Percentiles rank a stretch among this genome's conserved stretches.
Evolutionary conservation across 371 early-diverging fungal species (phyloP).

Genomic region (Rhizopus delemar): DNA sequence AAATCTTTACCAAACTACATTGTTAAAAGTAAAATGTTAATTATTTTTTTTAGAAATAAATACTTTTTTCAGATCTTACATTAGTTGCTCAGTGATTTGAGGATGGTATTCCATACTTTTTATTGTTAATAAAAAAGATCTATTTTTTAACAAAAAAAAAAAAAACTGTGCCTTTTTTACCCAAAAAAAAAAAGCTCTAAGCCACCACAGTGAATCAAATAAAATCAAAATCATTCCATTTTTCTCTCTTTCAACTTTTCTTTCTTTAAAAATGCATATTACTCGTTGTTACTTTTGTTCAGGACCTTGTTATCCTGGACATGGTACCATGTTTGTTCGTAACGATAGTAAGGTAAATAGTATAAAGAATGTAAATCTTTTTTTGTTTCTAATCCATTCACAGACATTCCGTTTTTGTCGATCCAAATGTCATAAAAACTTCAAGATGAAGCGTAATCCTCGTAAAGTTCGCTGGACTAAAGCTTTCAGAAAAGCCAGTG

Average conservation of each 20-base stretch:
- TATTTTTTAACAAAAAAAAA: neutral
- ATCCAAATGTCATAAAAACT: conserved; percentile 99
- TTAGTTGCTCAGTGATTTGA: conserved; percentile 51
- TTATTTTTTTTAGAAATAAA: neutral
- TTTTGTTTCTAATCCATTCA: conserved; percentile 5
- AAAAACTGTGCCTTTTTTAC: neutral
- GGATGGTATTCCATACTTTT: conserved; percentile 51
- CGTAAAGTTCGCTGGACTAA: conserved; percentile 99
- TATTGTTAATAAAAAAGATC: neutral
- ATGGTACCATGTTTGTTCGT: conserved; percentile 98
- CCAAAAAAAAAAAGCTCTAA: neutral
- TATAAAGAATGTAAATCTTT: conserved; percentile 12
- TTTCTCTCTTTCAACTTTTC: conserved; percentile 9
- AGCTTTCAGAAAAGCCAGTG: conserved; percentile 95
- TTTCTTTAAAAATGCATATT: conserved; percentile 81
- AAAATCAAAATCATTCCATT: neutral
- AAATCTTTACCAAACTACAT: conserved; percentile 23
- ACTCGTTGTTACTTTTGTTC: conserved; percentile 99
- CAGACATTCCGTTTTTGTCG: conserved; percentile 96
- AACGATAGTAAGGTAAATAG: conserved; percentile 89
- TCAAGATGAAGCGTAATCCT: conserved; percentile 99
- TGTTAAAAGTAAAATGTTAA: neutral
- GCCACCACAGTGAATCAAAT: neutral
- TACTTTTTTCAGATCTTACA: conserved; percentile 32
- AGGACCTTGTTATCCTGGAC: conserved; percentile 97